Base-by-base conservation (phyloP, 305 asterid species). In the Fraxinus greggii region DNA sequence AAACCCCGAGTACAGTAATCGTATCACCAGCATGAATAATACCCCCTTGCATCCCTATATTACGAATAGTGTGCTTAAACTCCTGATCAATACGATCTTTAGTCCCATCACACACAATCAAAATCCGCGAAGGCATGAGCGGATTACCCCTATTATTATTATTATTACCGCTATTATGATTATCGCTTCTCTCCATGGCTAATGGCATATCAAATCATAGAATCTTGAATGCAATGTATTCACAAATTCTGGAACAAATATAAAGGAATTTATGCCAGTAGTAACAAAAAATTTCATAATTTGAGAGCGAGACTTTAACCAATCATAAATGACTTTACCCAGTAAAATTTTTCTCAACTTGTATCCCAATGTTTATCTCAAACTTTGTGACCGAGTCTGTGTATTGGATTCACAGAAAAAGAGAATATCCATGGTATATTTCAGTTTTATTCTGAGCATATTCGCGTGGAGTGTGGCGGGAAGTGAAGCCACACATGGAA, bases 81-180 rank as follows among this genome's bases (percentile, higher is more conserved):
- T 91, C 97, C 45, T 85, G 79, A n/a, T 77, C 78, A 42, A 31
- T 79, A 2, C 87, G 90, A 83, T 92, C 95, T 83, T 86, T 93
- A 2, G 94, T 91, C 8, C 94, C 97, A 83, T 93, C 98, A 78
- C 79, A 92, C 69, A 92, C 91, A 51, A 93, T 78, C 70, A 93
- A 72, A 83, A 93, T 83, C n/a, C 89, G 87, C 9, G 89, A 87
- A 5, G 92, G 84, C 89, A 86, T 79, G 4, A 86, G 87, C 35
- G 84, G 13, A 72, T 78, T 78, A 72, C 40, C 35, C 42, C 48
- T 45, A 82, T 23, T 45, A 78, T 40, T 80, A 76, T 15, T 33
- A 29, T 7, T 54, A 54, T 65, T 7, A 24, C n/a, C 24, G 7
- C 19, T 35, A 81, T 23, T 42, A 79, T 54, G 77, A 76, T 12